Base-by-base conservation (phyloP, 75 land plant genomes). In the Cryptomeria japonica region DNA sequence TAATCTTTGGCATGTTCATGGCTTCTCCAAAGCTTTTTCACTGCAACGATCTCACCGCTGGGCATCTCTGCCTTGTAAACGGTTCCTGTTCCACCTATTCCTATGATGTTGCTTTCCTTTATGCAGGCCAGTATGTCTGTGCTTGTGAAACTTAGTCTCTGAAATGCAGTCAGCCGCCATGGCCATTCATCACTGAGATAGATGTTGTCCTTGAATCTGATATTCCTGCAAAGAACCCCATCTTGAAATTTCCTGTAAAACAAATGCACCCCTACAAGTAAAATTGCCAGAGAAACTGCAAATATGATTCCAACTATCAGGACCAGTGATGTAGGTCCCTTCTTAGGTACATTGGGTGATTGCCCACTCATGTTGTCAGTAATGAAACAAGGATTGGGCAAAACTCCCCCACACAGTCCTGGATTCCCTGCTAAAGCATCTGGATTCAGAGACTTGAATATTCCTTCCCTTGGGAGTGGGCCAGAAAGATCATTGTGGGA, bases 31-130 rank as follows among this genome's bases (percentile, higher is more conserved):
- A 96, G 91, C 88, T 91, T 96, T 91, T 96, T 96, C 31, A 96
- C 95, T 3, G 97, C 97, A 8, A 96, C 94, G 42, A 88, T 88
- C 11, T 85, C 87, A 13, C 90, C 49, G 15, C 87, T 85, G 32
- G 89, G 92, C 85, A 96, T 90, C 89, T 94, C 92, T 3, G 96
- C 97, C 90, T 93, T 93, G 90, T 96, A 96, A n/a, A 96, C 97
- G 16, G 90, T 88, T 39, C 97, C 96, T 2, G 97, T 90, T 44
- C 96, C 96, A 11, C 97, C 97, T 88, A 89, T 90, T 41, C 97
- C 97, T 83, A 96, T 89, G 38, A 94, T 90, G 87, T 96, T 96
- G 32, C 92, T 88, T 83, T 96, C 96, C 89, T 91, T 93, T 68
- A 95, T 86, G 89, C 95, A 93, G 16, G 95, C 88, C 47, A 96